Evolutionary conservation across 2,329 filamentous ascomycete genomes (phyloP), one percentile per base, ranked within the genome.

Genomic region (Dactylellina cionopaga): DNA sequence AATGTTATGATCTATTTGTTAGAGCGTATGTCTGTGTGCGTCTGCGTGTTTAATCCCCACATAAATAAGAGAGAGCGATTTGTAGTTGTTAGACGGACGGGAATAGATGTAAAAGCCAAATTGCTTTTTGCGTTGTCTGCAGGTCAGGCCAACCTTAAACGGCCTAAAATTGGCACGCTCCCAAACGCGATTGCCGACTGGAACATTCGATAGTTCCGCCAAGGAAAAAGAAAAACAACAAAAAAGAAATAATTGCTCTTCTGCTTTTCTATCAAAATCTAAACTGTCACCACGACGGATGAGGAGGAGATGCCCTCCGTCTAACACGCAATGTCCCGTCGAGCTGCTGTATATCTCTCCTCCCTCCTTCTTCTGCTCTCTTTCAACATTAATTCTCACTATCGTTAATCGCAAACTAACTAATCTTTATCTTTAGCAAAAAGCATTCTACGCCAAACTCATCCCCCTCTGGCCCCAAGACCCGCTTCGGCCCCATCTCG

Each of bases 401-500:
- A 64, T 13, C n/a, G n/a, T n/a, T n/a, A 15, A 44, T 3, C 24
- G 15, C n/a, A 55, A 31, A n/a, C n/a, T 47, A 56, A 29, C 54
- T 66, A 56, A 70, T 24, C 4, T 17, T 19, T 49, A n/a, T 17
- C 29, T 39, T 22, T 54, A 75, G 75, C 59, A 74, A 69, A 75
- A 72, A 43, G 56, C 60, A 3, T 65, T 76, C 75, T 82, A 85
- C 80, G 80, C 83, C 44, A 82, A 83, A 59, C 83, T 83, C 25
- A 81, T 87, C 60, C 81, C 83, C 65, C 83, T 83, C 74, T 90
- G 88, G 88, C 88, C 88, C 46, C 85, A 85, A 76, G 88, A 90
- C 77, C 81, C 82, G 66, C 83, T 90, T 44, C 86, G 88, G 0
- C 88, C 88, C 5, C 84, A 88, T 66, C 83, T 85, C 78, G 87